These are phyloP conservation scores for Nemania sp. DNA, from an alignment of 2,329 filamentous ascomycete genomes.

Conservation along the genomic window DNA sequence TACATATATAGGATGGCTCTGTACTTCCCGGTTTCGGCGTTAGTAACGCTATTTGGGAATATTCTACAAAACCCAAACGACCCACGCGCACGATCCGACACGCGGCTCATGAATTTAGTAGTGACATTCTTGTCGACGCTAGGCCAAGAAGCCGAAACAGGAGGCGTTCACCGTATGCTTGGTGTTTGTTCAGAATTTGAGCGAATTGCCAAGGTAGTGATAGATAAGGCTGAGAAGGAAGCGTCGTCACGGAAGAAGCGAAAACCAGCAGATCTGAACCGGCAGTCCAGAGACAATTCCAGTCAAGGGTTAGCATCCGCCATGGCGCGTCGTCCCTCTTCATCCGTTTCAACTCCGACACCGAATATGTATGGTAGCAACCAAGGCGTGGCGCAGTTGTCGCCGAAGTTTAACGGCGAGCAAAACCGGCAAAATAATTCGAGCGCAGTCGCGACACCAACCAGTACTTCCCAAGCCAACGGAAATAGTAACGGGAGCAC, in stretches of 20 bases:
- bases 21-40: conserved; percentile 94
- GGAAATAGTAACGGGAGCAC: conserved; percentile 45
- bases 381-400: conserved; percentile 44
- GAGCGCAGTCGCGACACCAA: conserved; percentile 32
- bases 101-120: conserved; percentile 90
- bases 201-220: conserved; percentile 88
- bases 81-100: conserved; percentile 85
- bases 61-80: conserved; percentile 96
- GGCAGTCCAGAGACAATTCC: conserved; percentile 32
- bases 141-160: conserved; percentile 88
- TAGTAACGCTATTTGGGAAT: conserved; percentile 96
- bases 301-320: conserved; percentile 43
- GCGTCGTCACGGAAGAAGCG: conserved; percentile 83
- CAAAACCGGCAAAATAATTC: conserved; percentile 47
- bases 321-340: conserved; percentile 37
- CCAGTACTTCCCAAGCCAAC: conserved; percentile 25
- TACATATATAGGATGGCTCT: conserved; percentile 77
- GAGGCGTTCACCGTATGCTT: conserved; percentile 93
- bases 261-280: conserved; percentile 62
- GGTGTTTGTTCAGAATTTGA: conserved; percentile 96
- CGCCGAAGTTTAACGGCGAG: conserved; percentile 52
- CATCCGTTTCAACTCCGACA: conserved; percentile 46
- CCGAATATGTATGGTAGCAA: conserved; percentile 42
- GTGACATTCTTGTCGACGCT: conserved; percentile 92
- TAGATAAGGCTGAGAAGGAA: conserved; percentile 92